A percentile compares a stretch with the other conserved stretches of the same genome.
Evolutionary conservation across 2,329 filamentous ascomycete genomes (phyloP).

Genomic region (Hypoxylon sp.): DNA sequence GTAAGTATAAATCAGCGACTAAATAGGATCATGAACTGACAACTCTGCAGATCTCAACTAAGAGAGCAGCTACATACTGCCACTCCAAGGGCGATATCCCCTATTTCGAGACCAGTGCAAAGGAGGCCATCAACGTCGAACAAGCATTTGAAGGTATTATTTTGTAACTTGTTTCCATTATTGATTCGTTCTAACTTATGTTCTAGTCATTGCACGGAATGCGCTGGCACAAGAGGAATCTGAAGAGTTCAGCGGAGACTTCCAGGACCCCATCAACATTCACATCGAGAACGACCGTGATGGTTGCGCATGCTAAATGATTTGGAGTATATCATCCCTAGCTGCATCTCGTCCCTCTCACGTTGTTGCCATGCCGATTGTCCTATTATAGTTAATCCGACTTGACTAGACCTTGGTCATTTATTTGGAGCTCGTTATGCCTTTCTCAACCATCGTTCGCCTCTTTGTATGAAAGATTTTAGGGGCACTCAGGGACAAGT

Average conservation of each 20-base stretch:
- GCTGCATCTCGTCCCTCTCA: slow-evolving; percentile 37
- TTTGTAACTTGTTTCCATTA: slow-evolving; percentile 38
- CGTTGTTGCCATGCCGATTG: slow-evolving; percentile 3
- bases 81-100: slow-evolving; percentile 97
- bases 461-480: slow-evolving; percentile 39
- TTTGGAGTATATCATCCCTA: slow-evolving; percentile 31
- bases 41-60: slow-evolving; percentile 81
- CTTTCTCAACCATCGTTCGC: slow-evolving; percentile 40
- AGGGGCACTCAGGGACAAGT: slow-evolving; percentile 25
- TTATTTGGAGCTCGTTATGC: slow-evolving; percentile 24
- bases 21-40: slow-evolving; percentile 43
- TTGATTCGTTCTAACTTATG: slow-evolving; percentile 15
- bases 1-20: slow-evolving; percentile 60
- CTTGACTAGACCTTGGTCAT: slow-evolving; percentile 14
- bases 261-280: slow-evolving; percentile 98
- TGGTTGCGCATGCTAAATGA: slow-evolving; percentile 86
- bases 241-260: slow-evolving; percentile 97
- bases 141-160: slow-evolving; percentile 76
- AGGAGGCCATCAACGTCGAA: slow-evolving; percentile 98
- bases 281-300: slow-evolving; percentile 94
- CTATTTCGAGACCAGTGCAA: slow-evolving; percentile 99
- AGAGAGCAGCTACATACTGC: slow-evolving; percentile 97
- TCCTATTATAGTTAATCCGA: slow-evolving; percentile 2
- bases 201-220: slow-evolving; percentile 91
- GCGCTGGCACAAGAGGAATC: slow-evolving; percentile 97